Percentiles rank a stretch among this genome's conserved stretches.
These are phyloP conservation scores for Tympanopsis confertula DNA, from an alignment of 2,329 filamentous ascomycete species.

Conservation along the genomic window DNA sequence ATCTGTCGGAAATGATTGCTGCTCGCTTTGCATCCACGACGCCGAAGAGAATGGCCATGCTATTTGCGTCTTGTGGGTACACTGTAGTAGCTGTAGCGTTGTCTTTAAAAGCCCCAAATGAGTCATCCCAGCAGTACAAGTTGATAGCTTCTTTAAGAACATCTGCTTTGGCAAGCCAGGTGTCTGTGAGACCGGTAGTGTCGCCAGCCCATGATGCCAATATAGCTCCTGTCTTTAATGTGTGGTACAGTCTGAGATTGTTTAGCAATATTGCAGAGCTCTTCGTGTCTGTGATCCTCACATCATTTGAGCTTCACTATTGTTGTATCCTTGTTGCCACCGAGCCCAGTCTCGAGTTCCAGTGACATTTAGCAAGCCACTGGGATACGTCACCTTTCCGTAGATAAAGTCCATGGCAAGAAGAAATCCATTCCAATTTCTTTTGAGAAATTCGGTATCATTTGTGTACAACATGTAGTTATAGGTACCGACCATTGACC, in stretches of 20 bases:
- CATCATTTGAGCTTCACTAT: background rate
- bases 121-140: constrained; percentile 31
- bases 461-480: constrained; percentile 45
- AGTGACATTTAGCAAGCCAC: constrained; percentile 34
- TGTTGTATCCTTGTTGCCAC: constrained; percentile 1
- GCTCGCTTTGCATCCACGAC: constrained; percentile 19
- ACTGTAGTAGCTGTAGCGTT: constrained; percentile 37
- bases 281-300: background rate
- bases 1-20: constrained; percentile 25
- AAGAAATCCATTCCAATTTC: constrained; percentile 34
- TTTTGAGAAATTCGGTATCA: constrained; percentile 31
- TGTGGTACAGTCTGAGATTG: constrained; percentile 29
- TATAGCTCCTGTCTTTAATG: constrained; percentile 35
- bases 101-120: constrained; percentile 37
- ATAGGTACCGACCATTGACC: constrained; percentile 44
- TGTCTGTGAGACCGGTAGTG: constrained; percentile 19
- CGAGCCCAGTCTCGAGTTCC: constrained; percentile 31
- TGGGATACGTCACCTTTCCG: constrained; percentile 16
- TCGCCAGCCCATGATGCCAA: constrained; percentile 36
- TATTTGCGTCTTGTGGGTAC: constrained; percentile 48
- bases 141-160: constrained; percentile 31
- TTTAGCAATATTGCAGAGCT: background rate
- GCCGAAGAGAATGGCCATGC: constrained; percentile 37
- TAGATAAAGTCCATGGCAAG: constrained; percentile 28
- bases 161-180: constrained; percentile 26